Base-by-base conservation (phyloP, 192 early-diverging fungal species). In the Umbelopsis vinacea region DNA sequence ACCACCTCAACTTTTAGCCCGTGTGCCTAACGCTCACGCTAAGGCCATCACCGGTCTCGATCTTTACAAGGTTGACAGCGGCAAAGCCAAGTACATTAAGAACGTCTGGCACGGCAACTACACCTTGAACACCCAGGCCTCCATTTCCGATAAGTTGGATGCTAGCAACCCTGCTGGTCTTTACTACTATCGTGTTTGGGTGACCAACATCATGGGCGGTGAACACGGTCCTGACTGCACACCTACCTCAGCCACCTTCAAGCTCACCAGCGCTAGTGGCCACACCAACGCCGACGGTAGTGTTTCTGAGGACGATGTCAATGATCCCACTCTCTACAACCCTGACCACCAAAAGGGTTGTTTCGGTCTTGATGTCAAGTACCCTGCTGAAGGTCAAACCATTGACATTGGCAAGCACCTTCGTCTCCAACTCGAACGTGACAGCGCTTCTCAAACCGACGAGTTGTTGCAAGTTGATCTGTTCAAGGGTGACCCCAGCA, bases 121-220 rank as follows among this genome's bases (percentile, higher is more conserved):
- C 29, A 33, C 38, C 17, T 72, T 79, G 24, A 71, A 71, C 52
- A 71, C 26, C 14, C 21, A 66, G n/a, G 72, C 77, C 17, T 66
- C 77, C n/a, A 70, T 79, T 23, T 5, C 19, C 10, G 77, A 79
- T 21, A 52, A 43, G 2, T 54, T 79, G 21, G 73, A 72, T 22
- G 26, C 69, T 37, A 68, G 67, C 24, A 50, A 40, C 10, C 12
- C 73, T 53, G 77, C 77, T 47, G 77, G 77, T 66, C 71, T 67
- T 54, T 78, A 78, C 63, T 78, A 78, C 68, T 78, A 78, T 52
- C 76, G 76, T 74, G 76, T 78, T 29, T 78, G 76, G 76, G 76
- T 78, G 24, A 78, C 76, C 68, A 78, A 78, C 52, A 35, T 29
- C 24, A 66, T 78, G 19, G 52, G 70, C 21, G 72, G 72, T 9